Conservation (phyloP, 805 yeast species). For the Schwanniomyces pseudopolymorphus region DNA sequence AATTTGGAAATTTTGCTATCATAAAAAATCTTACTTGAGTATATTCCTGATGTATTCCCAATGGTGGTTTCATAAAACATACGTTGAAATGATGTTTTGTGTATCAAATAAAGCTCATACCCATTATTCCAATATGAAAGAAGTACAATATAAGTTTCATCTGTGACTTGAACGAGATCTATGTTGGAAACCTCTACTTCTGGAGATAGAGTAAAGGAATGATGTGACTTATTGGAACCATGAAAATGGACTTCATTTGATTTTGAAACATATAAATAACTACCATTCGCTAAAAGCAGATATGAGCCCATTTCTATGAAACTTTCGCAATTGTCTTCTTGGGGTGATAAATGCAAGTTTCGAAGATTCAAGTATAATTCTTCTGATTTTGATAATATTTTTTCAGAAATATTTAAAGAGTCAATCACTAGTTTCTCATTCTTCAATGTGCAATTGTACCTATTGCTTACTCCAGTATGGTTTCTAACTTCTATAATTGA, state of each 20-base stretch:
- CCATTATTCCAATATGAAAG: slow-evolving; percentile 16
- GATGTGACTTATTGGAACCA: slow-evolving; percentile 3
- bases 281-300: neutral
- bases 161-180: slow-evolving; percentile 7
- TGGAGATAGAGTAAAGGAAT: slow-evolving; percentile 11
- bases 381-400: neutral
- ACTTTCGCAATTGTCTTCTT: neutral
- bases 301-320: neutral
- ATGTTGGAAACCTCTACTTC: slow-evolving; percentile 10
- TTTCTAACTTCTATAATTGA: neutral
- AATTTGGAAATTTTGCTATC: neutral
- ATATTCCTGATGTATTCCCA: slow-evolving; percentile 6
- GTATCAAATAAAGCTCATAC: slow-evolving; percentile 8
- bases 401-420: neutral
- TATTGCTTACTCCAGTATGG: neutral
- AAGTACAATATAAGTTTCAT: slow-evolving; percentile 8
- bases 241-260: neutral
- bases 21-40: slow-evolving; percentile 12
- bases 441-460: neutral
- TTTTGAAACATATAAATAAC: neutral
- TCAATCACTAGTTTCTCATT: neutral
- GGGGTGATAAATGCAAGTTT: neutral
- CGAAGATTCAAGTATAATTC: neutral
- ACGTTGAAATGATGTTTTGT: slow-evolving; percentile 3
- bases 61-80: neutral